These are phyloP conservation scores for Priceomyces haplophilus DNA, from an alignment of 805 yeast species.

Conservation along the genomic window DNA sequence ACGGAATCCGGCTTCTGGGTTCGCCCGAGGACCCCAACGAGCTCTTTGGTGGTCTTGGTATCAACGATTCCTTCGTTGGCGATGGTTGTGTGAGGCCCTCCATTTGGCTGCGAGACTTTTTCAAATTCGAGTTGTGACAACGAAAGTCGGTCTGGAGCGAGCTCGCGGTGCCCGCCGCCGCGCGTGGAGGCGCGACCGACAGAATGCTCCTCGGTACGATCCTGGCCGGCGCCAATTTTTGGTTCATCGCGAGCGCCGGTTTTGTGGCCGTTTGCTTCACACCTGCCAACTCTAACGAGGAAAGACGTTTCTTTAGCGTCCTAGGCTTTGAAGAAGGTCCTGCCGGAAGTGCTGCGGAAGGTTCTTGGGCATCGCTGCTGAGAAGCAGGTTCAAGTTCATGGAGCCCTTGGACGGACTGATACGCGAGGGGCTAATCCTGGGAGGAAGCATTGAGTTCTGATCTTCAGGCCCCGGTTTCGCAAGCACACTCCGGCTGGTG, in stretches of 20 bases:
- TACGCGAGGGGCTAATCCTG: slow-evolving; percentile 21
- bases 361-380: slow-evolving; percentile 11
- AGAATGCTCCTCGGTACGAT: too few relatives aligned
- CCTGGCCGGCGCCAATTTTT: too few relatives aligned
- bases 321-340: not conserved
- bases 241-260: too few relatives aligned
- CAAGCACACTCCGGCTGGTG: not conserved
- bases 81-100: not conserved
- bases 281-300: slow-evolving; percentile 38
- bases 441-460: not conserved
- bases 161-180: not conserved
- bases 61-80: slow-evolving; percentile 8
- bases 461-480: not conserved
- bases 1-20: not conserved
- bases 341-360: too few relatives aligned
- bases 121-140: slow-evolving; percentile 3
- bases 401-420: slow-evolving; percentile 41
- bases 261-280: slow-evolving; percentile 24
- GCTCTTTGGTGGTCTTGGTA: slow-evolving; percentile 12
- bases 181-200: too few relatives aligned
- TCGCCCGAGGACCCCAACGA: slow-evolving; percentile 8
- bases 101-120: slow-evolving; percentile 2
- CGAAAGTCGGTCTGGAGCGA: slow-evolving; percentile 8
- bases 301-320: slow-evolving; percentile 17
- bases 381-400: slow-evolving; percentile 34